These are phyloP conservation scores for Pogostemon cablin DNA, from an alignment of 257 asterid species.

Conservation along the genomic window DNA sequence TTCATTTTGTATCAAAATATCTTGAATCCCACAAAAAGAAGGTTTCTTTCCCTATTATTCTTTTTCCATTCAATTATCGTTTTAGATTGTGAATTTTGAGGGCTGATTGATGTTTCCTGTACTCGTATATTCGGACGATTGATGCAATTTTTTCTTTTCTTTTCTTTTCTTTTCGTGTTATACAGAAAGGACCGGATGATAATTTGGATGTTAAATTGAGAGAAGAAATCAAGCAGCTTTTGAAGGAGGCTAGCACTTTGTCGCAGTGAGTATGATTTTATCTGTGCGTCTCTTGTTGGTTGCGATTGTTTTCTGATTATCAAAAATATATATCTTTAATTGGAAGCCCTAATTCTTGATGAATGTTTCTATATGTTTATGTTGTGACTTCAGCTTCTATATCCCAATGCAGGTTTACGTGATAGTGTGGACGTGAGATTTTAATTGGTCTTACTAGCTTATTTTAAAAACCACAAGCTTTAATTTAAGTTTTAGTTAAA, in stretches of 20 bases:
- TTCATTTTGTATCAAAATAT: constrained; percentile 65
- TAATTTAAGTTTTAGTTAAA: not conserved
- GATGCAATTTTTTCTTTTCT: not conserved
- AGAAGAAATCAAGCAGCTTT: constrained; percentile 68
- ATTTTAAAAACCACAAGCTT: not conserved
- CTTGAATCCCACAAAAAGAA: constrained; percentile 57
- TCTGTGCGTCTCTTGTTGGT: not conserved
- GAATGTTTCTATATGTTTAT: not conserved
- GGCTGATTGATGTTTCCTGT: constrained; percentile 4
- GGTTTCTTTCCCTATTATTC: constrained; percentile 36
- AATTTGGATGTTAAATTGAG: constrained; percentile 53
- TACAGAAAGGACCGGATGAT: constrained; percentile 52
- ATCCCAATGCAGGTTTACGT: not conserved
- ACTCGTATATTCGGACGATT: not conserved
- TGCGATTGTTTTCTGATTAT: not conserved
- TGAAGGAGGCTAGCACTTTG: constrained; percentile 61
- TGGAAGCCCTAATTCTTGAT: not conserved
- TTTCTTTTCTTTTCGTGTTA: not conserved
- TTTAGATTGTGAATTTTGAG: constrained; percentile 1
- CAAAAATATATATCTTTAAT: not conserved
- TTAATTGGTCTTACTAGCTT: not conserved
- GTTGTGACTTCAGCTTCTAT: constrained; percentile 2
- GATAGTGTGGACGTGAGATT: not conserved
- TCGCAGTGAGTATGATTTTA: constrained; percentile 53
- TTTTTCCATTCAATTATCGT: not conserved